Percentiles rank a stretch among this genome's conserved stretches.
Conservation (phyloP, 768 basidiomycete genomes). For the Russula compacta region DNA sequence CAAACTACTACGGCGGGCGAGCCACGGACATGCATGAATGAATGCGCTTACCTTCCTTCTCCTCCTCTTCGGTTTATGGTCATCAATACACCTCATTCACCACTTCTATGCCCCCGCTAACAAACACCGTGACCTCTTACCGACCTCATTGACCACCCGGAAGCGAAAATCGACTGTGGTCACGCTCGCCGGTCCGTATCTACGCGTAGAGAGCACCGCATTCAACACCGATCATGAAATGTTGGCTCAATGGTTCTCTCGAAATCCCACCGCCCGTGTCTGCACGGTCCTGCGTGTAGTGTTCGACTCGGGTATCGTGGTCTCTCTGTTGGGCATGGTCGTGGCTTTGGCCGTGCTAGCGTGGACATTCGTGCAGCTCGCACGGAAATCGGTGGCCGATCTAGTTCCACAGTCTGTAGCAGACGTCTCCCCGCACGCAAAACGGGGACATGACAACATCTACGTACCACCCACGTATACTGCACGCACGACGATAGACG, state of each 20-base stretch:
- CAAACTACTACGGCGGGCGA: background rate
- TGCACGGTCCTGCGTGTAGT: conserved; percentile 26
- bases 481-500: background rate
- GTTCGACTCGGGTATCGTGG: conserved; percentile 24
- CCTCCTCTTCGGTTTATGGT: conserved; percentile 2
- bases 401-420: background rate
- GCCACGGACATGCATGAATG: background rate
- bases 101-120: background rate
- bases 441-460: background rate
- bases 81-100: background rate
- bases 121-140: background rate
- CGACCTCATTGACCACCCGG: background rate
- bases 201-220: conserved; percentile 17
- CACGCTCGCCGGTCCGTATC: conserved; percentile 1
- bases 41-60: background rate
- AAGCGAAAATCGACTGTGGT: conserved; percentile 1
- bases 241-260: background rate
- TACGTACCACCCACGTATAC: background rate
- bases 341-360: conserved; percentile 13
- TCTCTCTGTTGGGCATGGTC: conserved; percentile 4
- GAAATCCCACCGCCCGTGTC: conserved; percentile 14
- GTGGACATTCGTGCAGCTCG: conserved; percentile 12
- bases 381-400: background rate
- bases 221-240: conserved; percentile 12
- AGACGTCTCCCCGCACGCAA: background rate